A percentile compares a stretch with the other conserved stretches of the same genome.
Conservation (phyloP, 139 green algal genomes). For the Closterium sp. region DNA sequence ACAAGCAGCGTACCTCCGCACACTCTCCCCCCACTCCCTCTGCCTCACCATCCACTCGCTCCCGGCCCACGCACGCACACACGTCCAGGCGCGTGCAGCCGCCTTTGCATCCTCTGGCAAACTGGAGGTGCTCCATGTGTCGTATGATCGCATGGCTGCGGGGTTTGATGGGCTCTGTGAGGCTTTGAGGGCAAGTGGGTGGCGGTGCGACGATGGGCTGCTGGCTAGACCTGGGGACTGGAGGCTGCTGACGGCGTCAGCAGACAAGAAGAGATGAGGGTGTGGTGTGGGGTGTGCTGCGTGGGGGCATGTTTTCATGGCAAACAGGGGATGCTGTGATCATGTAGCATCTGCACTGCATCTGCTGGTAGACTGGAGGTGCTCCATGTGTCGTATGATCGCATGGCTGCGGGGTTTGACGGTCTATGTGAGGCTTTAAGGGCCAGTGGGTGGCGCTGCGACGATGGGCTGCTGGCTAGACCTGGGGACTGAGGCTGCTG, state of each 20-base stretch:
- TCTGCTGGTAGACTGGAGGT: not conserved
- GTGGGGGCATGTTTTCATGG: too few species aligned
- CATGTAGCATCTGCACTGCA: too few species aligned
- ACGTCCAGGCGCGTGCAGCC: not conserved
- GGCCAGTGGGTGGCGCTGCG: not conserved
- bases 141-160: not conserved
- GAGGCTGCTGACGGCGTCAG: not conserved
- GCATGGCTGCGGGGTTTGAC: conserved; percentile 1
- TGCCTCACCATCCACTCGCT: not conserved
- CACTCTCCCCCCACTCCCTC: not conserved
- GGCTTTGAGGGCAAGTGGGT: not conserved
- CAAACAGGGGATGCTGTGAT: too few species aligned
- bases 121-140: not conserved
- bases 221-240: not conserved
- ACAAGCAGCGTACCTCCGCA: conserved; percentile 17
- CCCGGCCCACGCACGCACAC: not conserved
- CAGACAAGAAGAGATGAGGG: not conserved
- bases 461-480: conserved; percentile 2
- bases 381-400: not conserved
- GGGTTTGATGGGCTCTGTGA: conserved; percentile 2
- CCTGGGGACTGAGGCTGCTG: not conserved
- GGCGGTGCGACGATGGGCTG: not conserved
- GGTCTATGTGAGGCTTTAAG: not conserved
- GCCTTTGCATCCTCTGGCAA: not conserved
- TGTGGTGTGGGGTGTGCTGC: too few species aligned